Evolutionary conservation across 306 rosid species (phyloP).

Genomic region (Cucurbita argyrosperma): DNA sequence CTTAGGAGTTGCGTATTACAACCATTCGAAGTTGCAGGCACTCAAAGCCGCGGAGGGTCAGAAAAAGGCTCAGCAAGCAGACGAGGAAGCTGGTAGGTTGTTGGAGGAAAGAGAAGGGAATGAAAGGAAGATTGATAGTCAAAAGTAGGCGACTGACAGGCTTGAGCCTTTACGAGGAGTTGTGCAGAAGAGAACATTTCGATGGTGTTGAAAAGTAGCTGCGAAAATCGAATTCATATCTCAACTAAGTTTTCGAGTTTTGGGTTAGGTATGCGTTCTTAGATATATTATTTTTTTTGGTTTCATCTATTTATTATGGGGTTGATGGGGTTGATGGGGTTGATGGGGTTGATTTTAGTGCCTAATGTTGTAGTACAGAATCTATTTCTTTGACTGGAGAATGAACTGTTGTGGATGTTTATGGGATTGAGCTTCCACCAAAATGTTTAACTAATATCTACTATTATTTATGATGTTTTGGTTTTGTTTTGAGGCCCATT

Average conservation of each 20-base stretch:
- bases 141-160: constrained; percentile 30
- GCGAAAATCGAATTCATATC: neutral
- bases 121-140: constrained; percentile 51
- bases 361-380: neutral
- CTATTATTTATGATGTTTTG: neutral
- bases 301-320: neutral
- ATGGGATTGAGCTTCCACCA: neutral
- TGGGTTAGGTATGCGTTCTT: constrained; percentile 6
- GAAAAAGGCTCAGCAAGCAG: constrained; percentile 69
- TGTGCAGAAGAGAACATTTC: neutral
- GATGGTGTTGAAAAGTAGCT: neutral
- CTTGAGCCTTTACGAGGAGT: constrained; percentile 12
- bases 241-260: constrained; percentile 1
- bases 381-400: constrained; percentile 12
- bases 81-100: constrained; percentile 85
- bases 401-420: constrained; percentile 14
- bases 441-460: neutral
- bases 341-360: neutral
- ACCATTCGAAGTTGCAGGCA: constrained; percentile 83
- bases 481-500: neutral
- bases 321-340: neutral
- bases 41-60: constrained; percentile 80
- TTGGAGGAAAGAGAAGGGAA: constrained; percentile 53
- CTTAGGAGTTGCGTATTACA: constrained; percentile 76
- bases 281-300: neutral